Percentiles rank a stretch among this genome's conserved stretches.
Evolutionary conservation across 2,329 filamentous ascomycete genomes (phyloP).

Genomic region (Ascochyta lentis): DNA sequence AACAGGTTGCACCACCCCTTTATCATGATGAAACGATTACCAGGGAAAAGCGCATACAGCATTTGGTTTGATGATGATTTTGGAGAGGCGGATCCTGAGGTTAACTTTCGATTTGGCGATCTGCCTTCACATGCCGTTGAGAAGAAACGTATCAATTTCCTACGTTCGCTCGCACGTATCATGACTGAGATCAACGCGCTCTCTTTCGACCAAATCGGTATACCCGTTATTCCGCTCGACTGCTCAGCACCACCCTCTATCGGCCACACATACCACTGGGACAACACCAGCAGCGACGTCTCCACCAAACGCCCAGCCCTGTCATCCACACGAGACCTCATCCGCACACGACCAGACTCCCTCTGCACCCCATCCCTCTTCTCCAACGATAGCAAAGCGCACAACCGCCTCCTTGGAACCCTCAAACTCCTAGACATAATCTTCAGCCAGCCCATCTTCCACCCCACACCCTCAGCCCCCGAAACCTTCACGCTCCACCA

Average conservation of each 20-base stretch:
- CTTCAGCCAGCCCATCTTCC: slow-evolving; percentile 4
- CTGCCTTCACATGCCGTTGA: neutral
- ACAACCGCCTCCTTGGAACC: neutral
- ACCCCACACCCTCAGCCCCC: neutral
- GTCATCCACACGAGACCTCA: neutral
- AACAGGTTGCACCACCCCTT: slow-evolving; percentile 25
- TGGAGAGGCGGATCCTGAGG: neutral
- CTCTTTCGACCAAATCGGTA: slow-evolving; percentile 23
- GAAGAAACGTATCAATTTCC: slow-evolving; percentile 21
- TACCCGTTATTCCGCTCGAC: slow-evolving; percentile 7
- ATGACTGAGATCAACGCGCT: slow-evolving; percentile 19
- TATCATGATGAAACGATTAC: slow-evolving; percentile 25
- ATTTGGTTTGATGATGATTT: slow-evolving; percentile 21
- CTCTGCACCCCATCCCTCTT: too few relatives aligned
- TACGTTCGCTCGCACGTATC: slow-evolving; percentile 18
- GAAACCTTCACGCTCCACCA: slow-evolving; percentile 33
- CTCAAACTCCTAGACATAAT: slow-evolving; percentile 2
- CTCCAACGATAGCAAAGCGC: too few relatives aligned
- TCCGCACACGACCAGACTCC: neutral
- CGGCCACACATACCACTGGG: neutral
- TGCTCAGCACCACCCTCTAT: neutral
- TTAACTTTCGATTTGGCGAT: neutral
- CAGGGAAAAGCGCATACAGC: slow-evolving; percentile 13
- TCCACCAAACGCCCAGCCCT: neutral
- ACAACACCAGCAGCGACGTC: neutral